Percentiles rank a stretch among this genome's conserved stretches.
Evolutionary conservation across 495 filamentous ascomycete species (phyloP).

Genomic region (Tetracladium setigerum): DNA sequence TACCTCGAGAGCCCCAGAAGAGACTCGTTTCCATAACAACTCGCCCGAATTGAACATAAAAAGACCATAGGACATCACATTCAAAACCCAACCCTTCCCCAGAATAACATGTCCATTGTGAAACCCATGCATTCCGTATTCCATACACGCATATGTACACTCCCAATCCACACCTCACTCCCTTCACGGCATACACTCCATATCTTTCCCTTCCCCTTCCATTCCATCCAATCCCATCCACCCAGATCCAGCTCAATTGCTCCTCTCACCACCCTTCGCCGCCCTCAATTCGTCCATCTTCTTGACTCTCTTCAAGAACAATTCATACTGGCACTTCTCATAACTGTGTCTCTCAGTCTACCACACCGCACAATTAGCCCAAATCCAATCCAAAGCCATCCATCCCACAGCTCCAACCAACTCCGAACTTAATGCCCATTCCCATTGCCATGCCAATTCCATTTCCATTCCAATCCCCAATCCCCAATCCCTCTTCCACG

Average conservation of each 20-base stretch:
- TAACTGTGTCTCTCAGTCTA: slow-evolving; percentile 94
- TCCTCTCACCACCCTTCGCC: slow-evolving; percentile 77
- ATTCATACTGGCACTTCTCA: slow-evolving; percentile 98
- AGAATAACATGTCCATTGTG: neutral
- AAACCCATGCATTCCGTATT: too few relatives aligned
- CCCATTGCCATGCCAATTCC: neutral
- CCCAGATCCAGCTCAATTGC: slow-evolving; percentile 51
- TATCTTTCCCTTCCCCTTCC: too few relatives aligned
- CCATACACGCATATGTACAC: too few relatives aligned
- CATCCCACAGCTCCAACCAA: neutral
- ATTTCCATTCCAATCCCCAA: neutral
- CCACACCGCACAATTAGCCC: slow-evolving; percentile 1
- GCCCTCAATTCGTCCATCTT: slow-evolving; percentile 96
- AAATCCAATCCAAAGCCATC: neutral
- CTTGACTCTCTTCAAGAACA: slow-evolving; percentile 95
- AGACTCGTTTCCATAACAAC: too few relatives aligned
- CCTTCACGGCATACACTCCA: slow-evolving; percentile 6
- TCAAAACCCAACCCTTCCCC: neutral
- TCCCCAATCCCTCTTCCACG: neutral
- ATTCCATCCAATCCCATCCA: slow-evolving; percentile 5
- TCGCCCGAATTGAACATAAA: too few relatives aligned
- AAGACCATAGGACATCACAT: neutral
- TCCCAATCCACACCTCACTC: too few relatives aligned
- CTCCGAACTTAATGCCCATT: neutral
- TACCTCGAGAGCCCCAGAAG: too few relatives aligned